phyloP scores from a whole-genome alignment of 1,139 yeast genomes.

The Kodamaea sp. region DNA sequence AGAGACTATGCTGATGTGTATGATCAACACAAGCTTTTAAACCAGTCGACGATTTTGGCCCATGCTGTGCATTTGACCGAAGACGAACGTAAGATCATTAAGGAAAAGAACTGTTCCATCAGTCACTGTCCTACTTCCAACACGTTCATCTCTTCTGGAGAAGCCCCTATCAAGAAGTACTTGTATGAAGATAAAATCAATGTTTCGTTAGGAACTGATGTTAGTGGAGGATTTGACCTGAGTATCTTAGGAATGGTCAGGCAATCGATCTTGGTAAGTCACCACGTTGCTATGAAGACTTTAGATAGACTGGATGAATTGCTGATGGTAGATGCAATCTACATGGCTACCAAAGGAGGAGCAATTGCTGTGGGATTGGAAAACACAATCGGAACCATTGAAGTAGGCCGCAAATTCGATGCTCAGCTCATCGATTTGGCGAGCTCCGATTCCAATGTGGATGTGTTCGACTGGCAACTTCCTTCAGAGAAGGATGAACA shows the following conservation, averaged over 20 bases:
- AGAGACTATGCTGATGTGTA: conserved; percentile 76
- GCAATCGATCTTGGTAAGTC: conserved; percentile 79
- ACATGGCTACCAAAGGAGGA: conserved; percentile 87
- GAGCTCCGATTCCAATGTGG: conserved; percentile 56
- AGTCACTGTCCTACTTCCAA: conserved; percentile 95
- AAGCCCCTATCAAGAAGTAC: conserved; percentile 73
- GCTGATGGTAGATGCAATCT: conserved; percentile 69
- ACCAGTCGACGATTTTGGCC: conserved; percentile 73
- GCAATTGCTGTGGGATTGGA: conserved; percentile 72
- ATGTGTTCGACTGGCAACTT: conserved; percentile 71
- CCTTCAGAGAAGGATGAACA: conserved; percentile 18
- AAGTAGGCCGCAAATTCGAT: conserved; percentile 78
- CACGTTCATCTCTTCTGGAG: conserved; percentile 86
- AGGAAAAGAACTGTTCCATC: conserved; percentile 61
- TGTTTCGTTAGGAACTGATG: conserved; percentile 87
- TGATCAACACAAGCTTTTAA: conserved; percentile 59
- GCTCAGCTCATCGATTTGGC: conserved; percentile 73
- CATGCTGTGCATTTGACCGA: conserved; percentile 80
- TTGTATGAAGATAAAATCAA: conserved; percentile 66
- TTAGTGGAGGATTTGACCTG: conserved; percentile 88
- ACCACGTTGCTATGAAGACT: conserved; percentile 73
- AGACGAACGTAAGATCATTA: conserved; percentile 61
- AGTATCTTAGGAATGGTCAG: conserved; percentile 75
- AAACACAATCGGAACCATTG: conserved; percentile 66
- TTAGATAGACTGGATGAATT: conserved; percentile 48